A percentile compares a stretch with the other conserved stretches of the same genome.
These are phyloP conservation scores for Priceomyces haplophilus DNA, from an alignment of 805 yeast species.

Conservation along the genomic window DNA sequence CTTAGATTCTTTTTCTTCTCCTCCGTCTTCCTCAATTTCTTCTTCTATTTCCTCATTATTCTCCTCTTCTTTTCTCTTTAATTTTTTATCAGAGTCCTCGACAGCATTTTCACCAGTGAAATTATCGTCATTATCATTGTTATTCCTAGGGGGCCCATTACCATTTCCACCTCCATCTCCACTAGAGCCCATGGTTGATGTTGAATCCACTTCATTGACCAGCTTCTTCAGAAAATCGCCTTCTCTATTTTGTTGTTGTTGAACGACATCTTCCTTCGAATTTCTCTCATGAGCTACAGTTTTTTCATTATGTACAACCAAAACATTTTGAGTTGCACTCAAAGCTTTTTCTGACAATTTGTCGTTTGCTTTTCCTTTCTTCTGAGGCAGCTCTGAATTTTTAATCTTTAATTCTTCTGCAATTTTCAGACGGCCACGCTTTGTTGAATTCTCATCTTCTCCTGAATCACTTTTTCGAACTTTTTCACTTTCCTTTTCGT, in stretches of 20 bases:
- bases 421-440: no score
- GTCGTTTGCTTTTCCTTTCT: not conserved
- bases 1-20: conserved; percentile 14
- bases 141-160: conserved; percentile 7
- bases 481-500: conserved; percentile 8
- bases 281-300: not conserved
- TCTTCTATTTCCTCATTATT: conserved; percentile 11
- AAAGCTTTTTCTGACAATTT: conserved; percentile 10
- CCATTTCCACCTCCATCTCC: conserved; percentile 11
- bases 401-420: not conserved
- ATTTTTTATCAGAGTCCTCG: conserved; percentile 11
- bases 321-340: conserved; percentile 3
- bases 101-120: conserved; percentile 4
- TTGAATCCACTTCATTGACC: not conserved
- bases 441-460: no score
- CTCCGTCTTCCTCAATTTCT: conserved; percentile 11
- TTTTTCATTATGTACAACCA: conserved; percentile 4
- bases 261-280: not conserved
- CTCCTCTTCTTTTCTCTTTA: conserved; percentile 12
- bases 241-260: not conserved
- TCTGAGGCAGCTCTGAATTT: no score
- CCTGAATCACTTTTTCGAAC: not conserved
- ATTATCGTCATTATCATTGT: conserved; percentile 3
- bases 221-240: not conserved
- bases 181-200: conserved; percentile 1